Evolutionary conservation across 345 rosid species (phyloP).

Genomic region (Populus davidiana): DNA sequence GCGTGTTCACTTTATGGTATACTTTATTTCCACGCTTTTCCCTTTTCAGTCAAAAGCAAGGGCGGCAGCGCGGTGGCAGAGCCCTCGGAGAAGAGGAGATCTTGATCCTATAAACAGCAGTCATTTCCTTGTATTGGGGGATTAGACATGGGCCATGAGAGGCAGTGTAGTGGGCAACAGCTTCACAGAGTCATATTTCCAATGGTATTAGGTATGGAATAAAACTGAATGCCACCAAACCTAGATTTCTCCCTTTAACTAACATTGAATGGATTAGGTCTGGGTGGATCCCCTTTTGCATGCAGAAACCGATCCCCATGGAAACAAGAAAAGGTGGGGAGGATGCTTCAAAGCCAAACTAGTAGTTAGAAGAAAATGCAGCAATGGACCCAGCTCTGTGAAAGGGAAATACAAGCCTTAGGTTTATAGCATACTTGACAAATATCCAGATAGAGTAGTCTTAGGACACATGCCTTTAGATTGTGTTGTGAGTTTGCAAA

Average conservation of each 20-base stretch:
- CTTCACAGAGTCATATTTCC: background rate
- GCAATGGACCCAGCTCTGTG: background rate
- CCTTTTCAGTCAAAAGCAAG: slow-evolving; percentile 7
- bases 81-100: background rate
- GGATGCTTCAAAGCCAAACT: too few species aligned
- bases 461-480: background rate
- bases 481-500: background rate
- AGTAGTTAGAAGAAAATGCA: too few species aligned
- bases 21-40: background rate
- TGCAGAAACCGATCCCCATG: too few species aligned
- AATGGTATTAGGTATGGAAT: slow-evolving; percentile 6
- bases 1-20: background rate
- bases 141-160: too few species aligned
- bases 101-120: background rate
- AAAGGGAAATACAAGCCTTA: background rate
- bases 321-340: too few species aligned
- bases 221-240: slow-evolving; percentile 20
- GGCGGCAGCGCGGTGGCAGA: too few species aligned
- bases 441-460: background rate
- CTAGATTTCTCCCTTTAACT: background rate
- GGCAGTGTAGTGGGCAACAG: slow-evolving; percentile 7
- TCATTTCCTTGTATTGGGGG: background rate
- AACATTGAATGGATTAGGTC: slow-evolving; percentile 22
- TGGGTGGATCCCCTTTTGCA: background rate
- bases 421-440: background rate